These are phyloP conservation scores for Debaryomyces subglobosus DNA, from an alignment of 1,139 yeast species.

Conservation along the genomic window DNA sequence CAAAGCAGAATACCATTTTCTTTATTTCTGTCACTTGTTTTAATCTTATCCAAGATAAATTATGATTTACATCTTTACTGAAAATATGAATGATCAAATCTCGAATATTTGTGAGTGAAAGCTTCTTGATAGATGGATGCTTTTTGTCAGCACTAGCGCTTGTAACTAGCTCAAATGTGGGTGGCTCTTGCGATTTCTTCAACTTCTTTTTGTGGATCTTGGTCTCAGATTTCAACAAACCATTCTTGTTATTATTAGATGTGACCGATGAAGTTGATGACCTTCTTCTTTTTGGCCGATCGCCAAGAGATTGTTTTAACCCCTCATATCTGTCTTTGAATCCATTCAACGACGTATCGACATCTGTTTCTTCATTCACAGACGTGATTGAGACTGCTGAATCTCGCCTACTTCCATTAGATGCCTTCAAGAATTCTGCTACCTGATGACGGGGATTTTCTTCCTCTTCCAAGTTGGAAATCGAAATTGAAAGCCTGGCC, in stretches of 20 bases:
- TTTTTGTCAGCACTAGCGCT: slow-evolving; percentile 13
- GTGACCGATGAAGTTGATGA: slow-evolving; percentile 37
- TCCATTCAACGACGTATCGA: slow-evolving; percentile 4
- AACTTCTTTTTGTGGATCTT: slow-evolving; percentile 38
- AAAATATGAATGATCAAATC: slow-evolving; percentile 53
- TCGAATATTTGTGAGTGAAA: slow-evolving; percentile 49
- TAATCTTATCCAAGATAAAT: slow-evolving; percentile 46
- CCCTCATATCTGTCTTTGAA: slow-evolving; percentile 8
- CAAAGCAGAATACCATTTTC: slow-evolving; percentile 61
- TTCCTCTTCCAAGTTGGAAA: slow-evolving; percentile 21
- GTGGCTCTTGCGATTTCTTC: slow-evolving; percentile 36
- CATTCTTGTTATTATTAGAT: slow-evolving; percentile 11
- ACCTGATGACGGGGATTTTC: slow-evolving; percentile 23
- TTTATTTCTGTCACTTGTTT: slow-evolving; percentile 22
- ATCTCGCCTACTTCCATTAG: slow-evolving; percentile 19
- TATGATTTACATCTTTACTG: slow-evolving; percentile 31
- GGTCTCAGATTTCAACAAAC: slow-evolving; percentile 14
- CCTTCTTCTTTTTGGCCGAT: slow-evolving; percentile 41
- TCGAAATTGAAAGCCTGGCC: slow-evolving; percentile 32
- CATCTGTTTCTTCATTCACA: slow-evolving; percentile 20
- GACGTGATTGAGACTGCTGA: slow-evolving; percentile 32
- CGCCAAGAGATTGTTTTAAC: slow-evolving; percentile 10
- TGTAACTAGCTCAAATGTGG: slow-evolving; percentile 26
- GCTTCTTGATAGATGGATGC: slow-evolving; percentile 20
- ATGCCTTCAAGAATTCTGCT: slow-evolving; percentile 17